These are phyloP conservation scores for Zizania latifolia DNA, from an alignment of 176 grass and related monocot species.

Conservation along the genomic window DNA sequence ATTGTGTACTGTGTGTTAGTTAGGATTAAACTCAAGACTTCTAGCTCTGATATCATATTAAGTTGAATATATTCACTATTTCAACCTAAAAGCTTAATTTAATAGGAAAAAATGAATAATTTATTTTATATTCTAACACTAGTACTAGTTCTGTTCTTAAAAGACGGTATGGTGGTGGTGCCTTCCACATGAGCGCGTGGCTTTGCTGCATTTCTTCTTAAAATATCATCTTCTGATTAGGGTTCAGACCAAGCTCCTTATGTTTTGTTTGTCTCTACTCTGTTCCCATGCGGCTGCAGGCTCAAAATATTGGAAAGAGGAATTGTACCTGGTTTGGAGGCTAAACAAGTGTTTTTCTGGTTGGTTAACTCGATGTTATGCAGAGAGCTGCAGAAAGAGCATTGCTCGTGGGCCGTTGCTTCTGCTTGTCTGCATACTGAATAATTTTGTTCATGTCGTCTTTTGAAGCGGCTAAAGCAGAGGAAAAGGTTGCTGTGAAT, in stretches of 20 bases:
- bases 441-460: not conserved
- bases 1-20: too few relatives aligned
- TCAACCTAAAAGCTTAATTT: too few relatives aligned
- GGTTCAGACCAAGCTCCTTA: not conserved
- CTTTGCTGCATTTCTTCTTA: not conserved
- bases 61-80: too few relatives aligned
- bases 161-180: not conserved
- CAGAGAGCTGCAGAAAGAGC: too few relatives aligned
- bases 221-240: not conserved
- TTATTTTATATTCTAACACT: too few relatives aligned
- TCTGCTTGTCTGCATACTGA: not conserved
- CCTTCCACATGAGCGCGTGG: not conserved
- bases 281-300: conserved; percentile 17
- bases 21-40: too few relatives aligned
- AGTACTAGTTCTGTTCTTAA: conserved; percentile 7
- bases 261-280: conserved; percentile 21
- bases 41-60: too few relatives aligned
- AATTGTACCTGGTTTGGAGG: not conserved
- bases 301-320: not conserved
- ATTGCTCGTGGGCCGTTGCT: too few relatives aligned
- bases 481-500: not conserved
- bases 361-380: not conserved
- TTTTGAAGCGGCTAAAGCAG: not conserved
- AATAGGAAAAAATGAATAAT: too few relatives aligned
- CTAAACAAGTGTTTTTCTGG: not conserved